These are phyloP conservation scores for Penicillium sp. DNA, from an alignment of 2,329 filamentous ascomycete species.

Conservation along the genomic window DNA sequence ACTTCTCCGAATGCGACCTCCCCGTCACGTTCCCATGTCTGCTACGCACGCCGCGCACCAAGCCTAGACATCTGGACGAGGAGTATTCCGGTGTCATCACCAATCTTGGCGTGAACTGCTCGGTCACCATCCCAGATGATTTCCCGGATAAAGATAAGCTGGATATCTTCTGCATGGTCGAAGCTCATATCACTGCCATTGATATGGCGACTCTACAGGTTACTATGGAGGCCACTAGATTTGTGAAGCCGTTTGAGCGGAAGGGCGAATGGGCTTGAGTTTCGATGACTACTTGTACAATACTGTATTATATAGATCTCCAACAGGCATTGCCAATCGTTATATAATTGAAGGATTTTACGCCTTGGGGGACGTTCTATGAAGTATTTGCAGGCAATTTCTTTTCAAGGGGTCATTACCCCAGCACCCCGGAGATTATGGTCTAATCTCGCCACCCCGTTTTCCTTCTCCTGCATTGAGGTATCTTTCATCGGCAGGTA, in stretches of 20 bases:
- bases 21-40: conserved; percentile 41
- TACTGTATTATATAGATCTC: conserved; percentile 14
- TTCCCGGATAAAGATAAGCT: conserved; percentile 19
- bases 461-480: neutral
- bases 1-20: conserved; percentile 46
- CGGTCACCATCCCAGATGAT: conserved; percentile 20
- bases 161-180: conserved; percentile 28
- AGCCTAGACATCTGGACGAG: conserved; percentile 17
- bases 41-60: conserved; percentile 24
- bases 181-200: conserved; percentile 28
- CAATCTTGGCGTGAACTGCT: conserved; percentile 27
- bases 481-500: neutral
- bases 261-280: conserved; percentile 27
- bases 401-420: neutral
- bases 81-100: conserved; percentile 26
- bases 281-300: conserved; percentile 2
- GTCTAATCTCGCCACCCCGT: neutral
- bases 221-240: conserved; percentile 27
- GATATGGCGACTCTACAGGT: conserved; percentile 29
- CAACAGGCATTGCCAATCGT: neutral
- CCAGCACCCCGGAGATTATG: conserved; percentile 1
- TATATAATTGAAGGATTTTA: neutral
- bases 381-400: neutral
- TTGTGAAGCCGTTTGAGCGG: conserved; percentile 28
- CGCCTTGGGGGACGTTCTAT: neutral